A percentile compares a stretch with the other conserved stretches of the same genome.
phyloP scores from a whole-genome alignment of 192 early-diverging fungal genomes.

The Coemansia guatemalensis region DNA sequence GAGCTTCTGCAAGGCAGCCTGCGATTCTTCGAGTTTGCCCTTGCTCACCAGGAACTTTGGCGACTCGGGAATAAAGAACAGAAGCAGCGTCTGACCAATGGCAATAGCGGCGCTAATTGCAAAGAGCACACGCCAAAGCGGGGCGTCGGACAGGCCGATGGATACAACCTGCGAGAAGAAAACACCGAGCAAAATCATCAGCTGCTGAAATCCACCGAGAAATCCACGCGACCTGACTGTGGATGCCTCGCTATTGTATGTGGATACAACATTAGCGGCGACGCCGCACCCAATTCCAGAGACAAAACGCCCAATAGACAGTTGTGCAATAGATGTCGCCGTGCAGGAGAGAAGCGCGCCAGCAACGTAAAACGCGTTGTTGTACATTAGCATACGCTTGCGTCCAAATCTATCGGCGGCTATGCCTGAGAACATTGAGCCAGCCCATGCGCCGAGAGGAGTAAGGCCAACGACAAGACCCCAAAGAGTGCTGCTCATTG shows the following conservation, averaged over 20 bases:
- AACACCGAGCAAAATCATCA: conserved; percentile 80
- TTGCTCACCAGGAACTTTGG: conserved; percentile 68
- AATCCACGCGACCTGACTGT: conserved; percentile 68
- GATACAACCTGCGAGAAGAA: conserved; percentile 71
- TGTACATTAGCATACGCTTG: conserved; percentile 62
- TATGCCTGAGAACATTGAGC: conserved; percentile 66
- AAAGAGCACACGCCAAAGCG: conserved; percentile 75
- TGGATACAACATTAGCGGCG: conserved; percentile 73
- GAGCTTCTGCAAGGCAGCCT: conserved; percentile 54
- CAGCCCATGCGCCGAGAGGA: conserved; percentile 73
- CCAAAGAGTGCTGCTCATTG: conserved; percentile 67
- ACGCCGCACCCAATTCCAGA: conserved; percentile 77
- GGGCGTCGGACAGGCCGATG: conserved; percentile 58
- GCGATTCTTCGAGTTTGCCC: conserved; percentile 57
- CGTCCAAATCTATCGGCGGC: conserved; percentile 71
- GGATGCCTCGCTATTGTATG: conserved; percentile 76
- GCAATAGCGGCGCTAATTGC: conserved; percentile 59
- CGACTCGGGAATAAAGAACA: conserved; percentile 76
- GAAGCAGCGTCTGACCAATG: conserved; percentile 62
- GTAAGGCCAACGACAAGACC: conserved; percentile 57
- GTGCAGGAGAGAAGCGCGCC: conserved; percentile 66
- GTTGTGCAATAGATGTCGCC: conserved; percentile 50
- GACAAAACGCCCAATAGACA: conserved; percentile 68
- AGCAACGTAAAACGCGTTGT: conserved; percentile 63
- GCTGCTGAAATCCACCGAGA: conserved; percentile 81